Conservation (phyloP, 768 basidiomycete genomes). For the Russula sp. region DNA sequence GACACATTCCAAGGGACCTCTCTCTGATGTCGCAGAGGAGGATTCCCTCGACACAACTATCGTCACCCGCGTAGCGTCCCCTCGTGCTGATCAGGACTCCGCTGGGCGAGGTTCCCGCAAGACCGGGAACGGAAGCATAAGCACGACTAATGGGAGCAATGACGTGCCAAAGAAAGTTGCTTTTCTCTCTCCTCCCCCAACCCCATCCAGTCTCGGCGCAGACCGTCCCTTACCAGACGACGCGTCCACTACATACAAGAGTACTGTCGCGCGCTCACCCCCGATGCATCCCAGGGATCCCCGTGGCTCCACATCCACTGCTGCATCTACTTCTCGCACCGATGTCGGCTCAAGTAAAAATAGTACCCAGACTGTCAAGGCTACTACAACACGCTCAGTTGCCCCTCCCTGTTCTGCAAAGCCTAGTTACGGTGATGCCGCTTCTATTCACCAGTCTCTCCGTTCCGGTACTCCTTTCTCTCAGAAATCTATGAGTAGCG, state of each 20-base stretch:
- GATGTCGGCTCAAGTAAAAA: conserved; percentile 46
- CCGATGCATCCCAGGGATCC: conserved; percentile 64
- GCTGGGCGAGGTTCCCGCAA: conserved; percentile 36
- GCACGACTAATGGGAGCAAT: conserved; percentile 27
- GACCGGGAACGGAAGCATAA: conserved; percentile 34
- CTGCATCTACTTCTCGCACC: conserved; percentile 56
- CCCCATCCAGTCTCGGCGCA: conserved; percentile 42
- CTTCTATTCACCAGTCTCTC: conserved; percentile 56
- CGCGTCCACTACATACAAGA: conserved; percentile 45
- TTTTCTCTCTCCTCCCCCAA: conserved; percentile 76
- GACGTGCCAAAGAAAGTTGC: conserved; percentile 82
- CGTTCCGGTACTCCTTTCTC: conserved; percentile 82
- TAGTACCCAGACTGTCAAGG: conserved; percentile 39
- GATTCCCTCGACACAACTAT: conserved; percentile 20
- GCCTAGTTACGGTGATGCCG: conserved; percentile 36
- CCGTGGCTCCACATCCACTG: conserved; percentile 59
- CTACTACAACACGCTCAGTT: conserved; percentile 57
- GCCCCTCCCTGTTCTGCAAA: conserved; percentile 57
- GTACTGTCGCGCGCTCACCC: conserved; percentile 72
- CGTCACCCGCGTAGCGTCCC: conserved; percentile 22
- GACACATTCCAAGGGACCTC: conserved; percentile 26
- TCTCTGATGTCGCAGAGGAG: conserved; percentile 22
- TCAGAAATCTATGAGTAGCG: conserved; percentile 62
- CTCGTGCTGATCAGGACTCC: conserved; percentile 31
- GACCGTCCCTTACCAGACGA: conserved; percentile 51